A percentile compares a stretch with the other conserved stretches of the same genome.
phyloP scores from a whole-genome alignment of 371 early-diverging fungal species.

The Amoeboaphelidium protococcarum region DNA sequence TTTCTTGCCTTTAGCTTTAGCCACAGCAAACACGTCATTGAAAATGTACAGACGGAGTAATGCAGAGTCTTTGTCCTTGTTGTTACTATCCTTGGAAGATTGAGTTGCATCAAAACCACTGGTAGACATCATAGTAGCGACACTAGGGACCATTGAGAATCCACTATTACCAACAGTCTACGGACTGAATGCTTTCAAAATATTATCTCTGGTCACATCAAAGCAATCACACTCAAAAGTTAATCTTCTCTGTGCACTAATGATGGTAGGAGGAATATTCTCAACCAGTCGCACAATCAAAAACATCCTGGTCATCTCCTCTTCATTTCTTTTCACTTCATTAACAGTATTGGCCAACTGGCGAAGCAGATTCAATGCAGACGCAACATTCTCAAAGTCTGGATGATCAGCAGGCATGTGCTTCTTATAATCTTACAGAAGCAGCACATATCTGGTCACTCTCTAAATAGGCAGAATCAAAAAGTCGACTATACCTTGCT shows the following conservation, averaged over 20 bases:
- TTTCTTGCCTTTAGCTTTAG: too few species aligned
- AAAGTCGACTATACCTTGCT: slow-evolving; percentile 20
- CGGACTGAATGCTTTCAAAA: neutral
- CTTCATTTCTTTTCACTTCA: slow-evolving; percentile 29
- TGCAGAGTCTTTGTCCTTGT: too few species aligned
- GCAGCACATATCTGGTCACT: slow-evolving; percentile 29
- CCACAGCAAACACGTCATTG: too few species aligned
- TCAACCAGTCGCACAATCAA: slow-evolving; percentile 5
- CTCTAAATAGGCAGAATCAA: slow-evolving; percentile 40
- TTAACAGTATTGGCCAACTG: slow-evolving; percentile 36
- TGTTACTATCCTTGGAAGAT: too few species aligned
- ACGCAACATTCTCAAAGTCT: slow-evolving; percentile 23
- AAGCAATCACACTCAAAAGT: neutral
- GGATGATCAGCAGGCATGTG: slow-evolving; percentile 30
- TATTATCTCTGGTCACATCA: neutral
- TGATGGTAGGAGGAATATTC: slow-evolving; percentile 23
- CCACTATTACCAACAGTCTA: neutral
- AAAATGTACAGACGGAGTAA: too few species aligned
- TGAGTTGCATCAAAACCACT: too few species aligned
- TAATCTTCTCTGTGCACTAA: neutral
- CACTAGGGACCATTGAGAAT: neutral
- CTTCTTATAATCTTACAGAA: slow-evolving; percentile 32
- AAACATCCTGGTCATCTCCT: slow-evolving; percentile 12
- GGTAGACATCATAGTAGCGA: too few species aligned
- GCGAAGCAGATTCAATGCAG: slow-evolving; percentile 27